Evolutionary conservation across 2,329 filamentous ascomycete genomes (phyloP).

Genomic region (Xylariaceae sp.): DNA sequence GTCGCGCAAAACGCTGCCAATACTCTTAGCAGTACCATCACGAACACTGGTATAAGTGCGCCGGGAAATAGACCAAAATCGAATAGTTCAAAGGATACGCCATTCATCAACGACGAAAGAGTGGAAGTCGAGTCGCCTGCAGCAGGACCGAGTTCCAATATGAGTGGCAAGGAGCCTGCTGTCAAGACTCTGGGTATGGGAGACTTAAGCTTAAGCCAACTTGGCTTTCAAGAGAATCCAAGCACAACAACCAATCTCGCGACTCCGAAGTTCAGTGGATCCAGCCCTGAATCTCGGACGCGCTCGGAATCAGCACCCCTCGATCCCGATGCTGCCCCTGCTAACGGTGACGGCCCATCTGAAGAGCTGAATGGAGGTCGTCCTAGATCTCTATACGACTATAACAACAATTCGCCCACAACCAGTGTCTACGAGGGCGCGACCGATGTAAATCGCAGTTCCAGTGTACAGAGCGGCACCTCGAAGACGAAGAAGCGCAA

Average conservation of each 20-base stretch:
- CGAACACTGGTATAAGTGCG: conserved; percentile 56
- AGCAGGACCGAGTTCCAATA: conserved; percentile 37
- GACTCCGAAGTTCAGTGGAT: conserved; percentile 49
- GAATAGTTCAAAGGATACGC: conserved; percentile 32
- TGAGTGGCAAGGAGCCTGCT: conserved; percentile 63
- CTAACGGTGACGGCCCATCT: conserved; percentile 34
- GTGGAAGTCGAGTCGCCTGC: conserved; percentile 43
- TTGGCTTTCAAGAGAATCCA: conserved; percentile 67
- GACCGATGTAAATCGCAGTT: conserved; percentile 53
- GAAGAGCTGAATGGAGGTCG: conserved; percentile 36
- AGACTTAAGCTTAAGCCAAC: conserved; percentile 80
- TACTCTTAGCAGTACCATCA: conserved; percentile 67
- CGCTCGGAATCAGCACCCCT: conserved; percentile 57
- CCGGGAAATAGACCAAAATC: conserved; percentile 41
- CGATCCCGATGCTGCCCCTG: conserved; percentile 34
- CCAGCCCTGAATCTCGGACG: conserved; percentile 38
- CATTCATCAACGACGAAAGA: conserved; percentile 32
- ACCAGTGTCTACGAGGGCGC: conserved; percentile 59
- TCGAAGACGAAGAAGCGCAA: conserved; percentile 60
- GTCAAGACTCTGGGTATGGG: conserved; percentile 86
- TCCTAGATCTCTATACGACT: conserved; percentile 49
- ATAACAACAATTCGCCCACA: conserved; percentile 53
- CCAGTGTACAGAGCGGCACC: conserved; percentile 61
- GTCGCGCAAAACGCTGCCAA: conserved; percentile 88
- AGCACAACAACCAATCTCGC: conserved; percentile 52